Evolutionary conservation across 257 asterid genomes (phyloP).

Genomic region (Gynochthodes officinalis): DNA sequence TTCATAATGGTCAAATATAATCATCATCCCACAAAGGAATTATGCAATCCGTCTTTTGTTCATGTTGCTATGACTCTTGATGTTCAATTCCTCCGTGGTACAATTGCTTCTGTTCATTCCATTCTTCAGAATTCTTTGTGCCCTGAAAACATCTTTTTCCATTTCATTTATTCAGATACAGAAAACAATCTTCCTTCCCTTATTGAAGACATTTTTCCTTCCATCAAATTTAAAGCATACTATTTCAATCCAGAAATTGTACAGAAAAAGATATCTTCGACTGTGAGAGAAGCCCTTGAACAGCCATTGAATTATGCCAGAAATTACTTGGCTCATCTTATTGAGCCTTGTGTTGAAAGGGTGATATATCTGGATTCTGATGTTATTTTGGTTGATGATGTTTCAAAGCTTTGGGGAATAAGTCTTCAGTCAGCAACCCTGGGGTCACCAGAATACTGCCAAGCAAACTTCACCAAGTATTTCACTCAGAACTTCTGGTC

Average conservation of each 20-base stretch:
- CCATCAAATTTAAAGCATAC: slow-evolving; percentile 43
- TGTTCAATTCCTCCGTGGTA: slow-evolving; percentile 53
- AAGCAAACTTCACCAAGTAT: slow-evolving; percentile 63
- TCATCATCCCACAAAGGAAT: not conserved
- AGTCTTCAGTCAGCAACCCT: slow-evolving; percentile 35
- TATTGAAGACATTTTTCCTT: slow-evolving; percentile 46
- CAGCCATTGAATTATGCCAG: slow-evolving; percentile 75
- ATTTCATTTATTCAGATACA: slow-evolving; percentile 45
- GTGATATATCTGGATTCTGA: slow-evolving; percentile 72
- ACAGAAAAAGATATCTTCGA: slow-evolving; percentile 42
- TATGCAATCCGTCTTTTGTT: slow-evolving; percentile 33
- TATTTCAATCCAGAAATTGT: slow-evolving; percentile 58
- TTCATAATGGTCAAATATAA: not conserved
- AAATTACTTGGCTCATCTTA: slow-evolving; percentile 50
- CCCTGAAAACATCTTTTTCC: slow-evolving; percentile 64
- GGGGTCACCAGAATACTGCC: slow-evolving; percentile 74
- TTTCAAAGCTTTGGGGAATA: slow-evolving; percentile 50
- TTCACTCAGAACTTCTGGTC: slow-evolving; percentile 60
- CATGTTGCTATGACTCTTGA: slow-evolving; percentile 76
- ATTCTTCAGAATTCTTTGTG: slow-evolving; percentile 52
- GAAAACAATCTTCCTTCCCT: slow-evolving; percentile 31
- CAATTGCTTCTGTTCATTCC: slow-evolving; percentile 65
- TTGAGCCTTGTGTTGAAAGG: slow-evolving; percentile 47
- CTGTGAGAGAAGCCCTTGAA: slow-evolving; percentile 56
- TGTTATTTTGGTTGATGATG: slow-evolving; percentile 58